phyloP scores from a whole-genome alignment of 257 asterid species.

The Solanum arcanum region DNA sequence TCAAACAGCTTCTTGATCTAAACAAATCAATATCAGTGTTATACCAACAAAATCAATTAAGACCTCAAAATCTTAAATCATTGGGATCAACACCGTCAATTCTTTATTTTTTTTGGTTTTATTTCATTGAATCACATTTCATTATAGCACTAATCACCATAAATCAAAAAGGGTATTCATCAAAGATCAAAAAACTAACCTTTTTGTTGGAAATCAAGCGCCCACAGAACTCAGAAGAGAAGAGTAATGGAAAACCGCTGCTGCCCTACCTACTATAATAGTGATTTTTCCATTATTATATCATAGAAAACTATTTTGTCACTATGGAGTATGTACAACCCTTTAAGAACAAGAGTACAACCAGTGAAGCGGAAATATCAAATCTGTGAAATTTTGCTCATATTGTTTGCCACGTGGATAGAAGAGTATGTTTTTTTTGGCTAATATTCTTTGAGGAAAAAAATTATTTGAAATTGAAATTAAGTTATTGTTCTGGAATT shows the following conservation, averaged over 20 bases:
- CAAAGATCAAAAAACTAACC: not conserved
- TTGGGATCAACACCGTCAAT: not conserved
- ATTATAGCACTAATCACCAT: not conserved
- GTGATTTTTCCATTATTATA: not conserved
- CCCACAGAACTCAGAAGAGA: not conserved
- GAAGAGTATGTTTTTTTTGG: not conserved
- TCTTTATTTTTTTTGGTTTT: not conserved
- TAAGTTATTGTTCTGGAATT: not conserved
- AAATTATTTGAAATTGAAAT: not conserved
- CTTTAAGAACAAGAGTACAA: not conserved
- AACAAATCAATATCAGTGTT: not conserved
- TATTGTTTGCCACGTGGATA: not conserved
- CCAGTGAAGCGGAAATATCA: not conserved
- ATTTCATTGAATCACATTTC: not conserved
- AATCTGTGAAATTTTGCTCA: not conserved
- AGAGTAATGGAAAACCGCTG: not conserved
- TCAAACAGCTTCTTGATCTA: not conserved
- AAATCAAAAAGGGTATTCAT: not conserved
- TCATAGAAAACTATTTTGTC: not conserved
- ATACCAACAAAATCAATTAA: not conserved
- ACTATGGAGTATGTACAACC: not conserved
- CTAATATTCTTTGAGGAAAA: not conserved
- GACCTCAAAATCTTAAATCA: not conserved
- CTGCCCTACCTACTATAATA: not conserved
- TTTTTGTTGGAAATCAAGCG: not conserved